Percentiles rank a stretch among this genome's conserved stretches.
phyloP scores from a whole-genome alignment of 805 yeast species.

The Starmerella apis region DNA sequence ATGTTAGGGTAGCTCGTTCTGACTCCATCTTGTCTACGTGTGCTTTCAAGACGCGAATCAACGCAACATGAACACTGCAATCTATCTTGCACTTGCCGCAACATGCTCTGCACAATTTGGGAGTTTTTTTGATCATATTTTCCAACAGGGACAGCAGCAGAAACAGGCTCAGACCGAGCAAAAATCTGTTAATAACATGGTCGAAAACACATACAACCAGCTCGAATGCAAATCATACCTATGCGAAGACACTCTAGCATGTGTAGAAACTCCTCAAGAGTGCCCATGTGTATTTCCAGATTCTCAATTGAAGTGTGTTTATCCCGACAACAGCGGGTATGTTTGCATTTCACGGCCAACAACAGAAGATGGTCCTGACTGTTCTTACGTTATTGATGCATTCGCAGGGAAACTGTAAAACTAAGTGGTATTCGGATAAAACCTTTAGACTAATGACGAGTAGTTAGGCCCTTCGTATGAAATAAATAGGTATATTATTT shows the following conservation, averaged over 20 bases:
- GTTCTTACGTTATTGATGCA: slow-evolving; percentile 74
- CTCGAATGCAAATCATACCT: slow-evolving; percentile 53
- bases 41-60: background rate
- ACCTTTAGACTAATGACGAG: background rate
- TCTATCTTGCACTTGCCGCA: background rate
- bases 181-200: slow-evolving; percentile 11
- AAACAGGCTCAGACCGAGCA: slow-evolving; percentile 32
- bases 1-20: background rate
- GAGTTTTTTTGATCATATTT: slow-evolving; percentile 37
- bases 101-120: slow-evolving; percentile 32
- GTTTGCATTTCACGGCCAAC: slow-evolving; percentile 82
- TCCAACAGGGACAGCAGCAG: slow-evolving; percentile 31
- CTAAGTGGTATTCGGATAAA: background rate
- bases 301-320: slow-evolving; percentile 68
- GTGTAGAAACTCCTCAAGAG: slow-evolving; percentile 57
- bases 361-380: slow-evolving; percentile 45
- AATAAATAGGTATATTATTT: background rate
- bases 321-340: slow-evolving; percentile 55
- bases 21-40: background rate
- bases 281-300: slow-evolving; percentile 90
- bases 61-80: background rate
- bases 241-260: slow-evolving; percentile 72
- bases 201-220: slow-evolving; percentile 23
- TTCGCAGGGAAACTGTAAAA: slow-evolving; percentile 45
- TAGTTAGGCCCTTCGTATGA: background rate